A percentile compares a stretch with the other conserved stretches of the same genome.
Evolutionary conservation across 495 filamentous ascomycete species (phyloP).

Genomic region (Cercophora samala): DNA sequence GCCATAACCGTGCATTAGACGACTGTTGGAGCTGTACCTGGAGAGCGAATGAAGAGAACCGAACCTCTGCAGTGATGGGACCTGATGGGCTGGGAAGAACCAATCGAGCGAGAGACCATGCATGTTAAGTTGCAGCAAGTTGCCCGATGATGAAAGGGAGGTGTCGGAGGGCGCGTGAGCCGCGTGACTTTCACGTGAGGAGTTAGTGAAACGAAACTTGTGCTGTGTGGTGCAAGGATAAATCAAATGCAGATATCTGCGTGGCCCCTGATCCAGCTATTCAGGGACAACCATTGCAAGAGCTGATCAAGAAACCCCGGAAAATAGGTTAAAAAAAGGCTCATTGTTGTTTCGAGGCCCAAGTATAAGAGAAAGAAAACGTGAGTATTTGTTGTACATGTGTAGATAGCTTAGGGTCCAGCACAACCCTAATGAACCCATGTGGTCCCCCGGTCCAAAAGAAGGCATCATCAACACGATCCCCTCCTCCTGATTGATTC

Average conservation of each 20-base stretch:
- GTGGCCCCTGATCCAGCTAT: too few relatives aligned
- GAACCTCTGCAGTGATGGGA: conserved; percentile 10
- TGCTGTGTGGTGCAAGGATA: too few relatives aligned
- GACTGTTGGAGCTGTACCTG: conserved; percentile 2
- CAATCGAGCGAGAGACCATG: conserved; percentile 27
- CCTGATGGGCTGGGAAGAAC: conserved; percentile 10
- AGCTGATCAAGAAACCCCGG: too few relatives aligned
- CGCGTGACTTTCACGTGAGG: not conserved
- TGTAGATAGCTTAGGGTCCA: not conserved
- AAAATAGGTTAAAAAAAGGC: too few relatives aligned
- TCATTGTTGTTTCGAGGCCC: not conserved
- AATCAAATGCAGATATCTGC: too few relatives aligned
- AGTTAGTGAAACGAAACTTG: not conserved
- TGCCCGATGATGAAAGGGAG: not conserved
- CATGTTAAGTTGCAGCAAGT: conserved; percentile 23
- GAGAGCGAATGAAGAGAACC: conserved; percentile 15
- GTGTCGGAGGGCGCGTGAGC: not conserved
- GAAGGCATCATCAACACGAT: not conserved
- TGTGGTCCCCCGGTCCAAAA: not conserved
- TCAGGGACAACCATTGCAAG: not conserved
- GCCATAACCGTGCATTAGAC: conserved; percentile 28
- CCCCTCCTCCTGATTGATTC: not conserved
- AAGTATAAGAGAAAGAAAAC: not conserved
- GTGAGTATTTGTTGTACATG: not conserved
- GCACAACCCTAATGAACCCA: not conserved